These are phyloP conservation scores for Russula griseocarnosa DNA, from an alignment of 768 basidiomycete genomes.

Conservation along the genomic window DNA sequence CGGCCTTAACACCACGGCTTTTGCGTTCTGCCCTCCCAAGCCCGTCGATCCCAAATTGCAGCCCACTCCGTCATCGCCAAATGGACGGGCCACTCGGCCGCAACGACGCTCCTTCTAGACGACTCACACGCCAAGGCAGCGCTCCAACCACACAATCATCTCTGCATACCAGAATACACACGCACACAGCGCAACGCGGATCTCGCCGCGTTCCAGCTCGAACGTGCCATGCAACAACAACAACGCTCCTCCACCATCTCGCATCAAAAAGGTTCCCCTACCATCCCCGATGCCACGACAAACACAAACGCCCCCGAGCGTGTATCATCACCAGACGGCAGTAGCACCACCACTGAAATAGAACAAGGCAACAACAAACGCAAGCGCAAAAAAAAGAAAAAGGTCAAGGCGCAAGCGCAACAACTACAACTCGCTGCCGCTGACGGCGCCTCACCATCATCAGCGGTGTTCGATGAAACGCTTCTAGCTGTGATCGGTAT, in stretches of 20 bases:
- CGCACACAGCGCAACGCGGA: constrained; percentile 42
- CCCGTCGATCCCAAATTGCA: neutral
- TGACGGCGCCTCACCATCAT: neutral
- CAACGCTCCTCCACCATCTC: constrained; percentile 2
- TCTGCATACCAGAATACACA: constrained; percentile 70
- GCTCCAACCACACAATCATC: constrained; percentile 77
- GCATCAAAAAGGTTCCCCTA: constrained; percentile 21
- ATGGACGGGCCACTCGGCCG: constrained; percentile 38
- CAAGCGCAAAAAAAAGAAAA: neutral
- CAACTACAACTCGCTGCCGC: neutral
- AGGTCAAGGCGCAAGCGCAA: too few species aligned
- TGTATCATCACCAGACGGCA: neutral
- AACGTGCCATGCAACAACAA: neutral
- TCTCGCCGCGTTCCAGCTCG: constrained; percentile 32
- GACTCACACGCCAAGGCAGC: constrained; percentile 53
- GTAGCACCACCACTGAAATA: neutral
- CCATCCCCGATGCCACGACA: constrained; percentile 1
- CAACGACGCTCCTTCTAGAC: constrained; percentile 49
- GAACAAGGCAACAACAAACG: neutral
- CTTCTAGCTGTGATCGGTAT: constrained; percentile 66
- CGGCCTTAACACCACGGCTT: constrained; percentile 32
- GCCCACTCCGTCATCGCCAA: neutral
- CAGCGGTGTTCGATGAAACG: constrained; percentile 45
- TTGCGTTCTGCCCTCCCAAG: neutral
- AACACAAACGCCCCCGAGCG: neutral